Base-by-base conservation (phyloP, 768 basidiomycete genomes). In the Trametes cingulata region DNA sequence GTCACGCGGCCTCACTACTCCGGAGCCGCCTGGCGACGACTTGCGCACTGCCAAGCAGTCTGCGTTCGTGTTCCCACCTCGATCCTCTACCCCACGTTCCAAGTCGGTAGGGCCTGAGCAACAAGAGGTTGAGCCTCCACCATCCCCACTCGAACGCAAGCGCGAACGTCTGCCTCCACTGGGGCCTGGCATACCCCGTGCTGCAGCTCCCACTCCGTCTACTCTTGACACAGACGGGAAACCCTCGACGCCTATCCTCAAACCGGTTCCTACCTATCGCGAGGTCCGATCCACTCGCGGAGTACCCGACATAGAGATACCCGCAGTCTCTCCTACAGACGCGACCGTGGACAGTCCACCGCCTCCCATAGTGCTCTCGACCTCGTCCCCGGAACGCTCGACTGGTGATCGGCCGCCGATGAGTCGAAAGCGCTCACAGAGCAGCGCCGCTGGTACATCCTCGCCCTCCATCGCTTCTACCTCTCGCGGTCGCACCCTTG, bases 31-130 rank as follows among this genome's bases (percentile, higher is more conserved):
- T 47, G 69, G 65, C n/a, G 80, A 82, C 24, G 80, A 80, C 42
- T 68, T 72, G 5, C 69, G 73, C 20, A 75, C 79, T 27, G 74
- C 80, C 6, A 82, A 77, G 63, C 81, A 79, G 48, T 74, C 76
- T 19, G 75, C 77, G 42, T 86, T 86, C 52, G 80, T 78, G 0
- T 85, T 86, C 56, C 85, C 85, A 33, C 73, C 77, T 1, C 72
- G 77, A 35, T 62, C 69, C 17, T 54, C 64, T 8, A 68, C 74
- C 24, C 68, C 71, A 22, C 73, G 74, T 15, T 69, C 71, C 1
- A 74, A 73, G 58, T 72, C 73, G 7, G 60, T 68, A 6, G 67
- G 60, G 39, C 58, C 68, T 48, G 68, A 69, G 67, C 54, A 20
- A 7, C 42, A 58, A 10, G 63, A 61, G 5, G 43, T 29, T 24